Percentiles rank a stretch among this genome's conserved stretches.
These are phyloP conservation scores for Crithidia brevicula DNA, from an alignment of 208 protist genomes.

Conservation along the genomic window DNA sequence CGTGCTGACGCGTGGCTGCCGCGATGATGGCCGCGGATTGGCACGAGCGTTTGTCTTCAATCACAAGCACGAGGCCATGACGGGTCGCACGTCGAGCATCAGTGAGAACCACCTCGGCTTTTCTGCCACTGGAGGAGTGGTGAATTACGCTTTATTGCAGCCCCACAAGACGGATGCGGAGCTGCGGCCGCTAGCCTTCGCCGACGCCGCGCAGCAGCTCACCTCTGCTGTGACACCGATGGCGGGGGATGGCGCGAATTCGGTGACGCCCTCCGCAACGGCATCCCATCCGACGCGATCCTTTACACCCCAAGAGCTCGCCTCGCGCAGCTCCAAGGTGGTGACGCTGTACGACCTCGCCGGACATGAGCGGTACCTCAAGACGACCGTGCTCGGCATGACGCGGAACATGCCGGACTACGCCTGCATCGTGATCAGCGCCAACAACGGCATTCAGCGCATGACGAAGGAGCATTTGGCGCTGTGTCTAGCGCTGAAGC, in stretches of 20 bases:
- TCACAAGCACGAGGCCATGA: conserved; percentile 96
- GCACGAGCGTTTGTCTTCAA: conserved; percentile 92
- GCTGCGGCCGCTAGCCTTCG: conserved; percentile 18
- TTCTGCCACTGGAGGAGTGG: conserved; percentile 89
- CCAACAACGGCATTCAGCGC: conserved; percentile 93
- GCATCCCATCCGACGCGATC: conserved; percentile 27
- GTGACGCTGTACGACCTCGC: conserved; percentile 97
- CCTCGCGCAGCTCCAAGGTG: conserved; percentile 89
- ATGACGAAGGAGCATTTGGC: conserved; percentile 98
- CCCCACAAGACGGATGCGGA: conserved; percentile 16
- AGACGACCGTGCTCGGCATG: conserved; percentile 98
- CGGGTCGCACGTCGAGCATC: conserved; percentile 95
- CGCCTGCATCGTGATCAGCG: conserved; percentile 93
- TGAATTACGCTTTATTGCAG: conserved; percentile 79
- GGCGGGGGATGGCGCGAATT: background rate
- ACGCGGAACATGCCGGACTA: conserved; percentile 97
- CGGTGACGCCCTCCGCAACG: background rate
- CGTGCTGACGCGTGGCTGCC: conserved; percentile 89
- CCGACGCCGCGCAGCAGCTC: conserved; percentile 14
- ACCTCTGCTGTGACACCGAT: background rate
- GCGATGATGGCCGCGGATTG: conserved; percentile 89
- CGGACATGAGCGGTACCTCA: conserved; percentile 98
- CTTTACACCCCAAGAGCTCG: conserved; percentile 79
- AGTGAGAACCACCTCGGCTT: conserved; percentile 97
- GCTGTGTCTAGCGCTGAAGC: conserved; percentile 95